Percentiles rank a stretch among this genome's conserved stretches.
These are phyloP conservation scores for Acanthamoeba quina DNA, from an alignment of 208 protist genomes.

Conservation along the genomic window DNA sequence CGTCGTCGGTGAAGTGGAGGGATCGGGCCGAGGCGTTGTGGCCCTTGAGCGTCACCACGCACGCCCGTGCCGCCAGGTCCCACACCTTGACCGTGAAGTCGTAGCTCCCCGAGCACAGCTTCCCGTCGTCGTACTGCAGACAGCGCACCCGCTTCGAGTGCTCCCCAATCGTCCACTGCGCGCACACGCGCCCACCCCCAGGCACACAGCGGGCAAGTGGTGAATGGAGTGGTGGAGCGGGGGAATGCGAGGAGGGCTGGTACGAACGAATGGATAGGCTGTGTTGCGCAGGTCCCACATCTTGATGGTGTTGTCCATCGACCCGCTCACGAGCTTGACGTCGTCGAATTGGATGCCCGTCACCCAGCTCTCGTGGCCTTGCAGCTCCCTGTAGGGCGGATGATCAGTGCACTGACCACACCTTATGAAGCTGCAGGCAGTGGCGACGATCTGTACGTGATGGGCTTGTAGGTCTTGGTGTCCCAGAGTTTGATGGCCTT, in stretches of 20 bases:
- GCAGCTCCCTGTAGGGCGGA: constrained; percentile 16
- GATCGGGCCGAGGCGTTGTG: constrained; percentile 61
- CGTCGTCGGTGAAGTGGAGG: constrained; percentile 60
- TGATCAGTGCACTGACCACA: too few species aligned
- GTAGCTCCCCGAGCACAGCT: constrained; percentile 47
- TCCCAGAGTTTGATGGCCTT: constrained; percentile 66
- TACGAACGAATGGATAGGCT: neutral
- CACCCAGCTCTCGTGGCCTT: constrained; percentile 45
- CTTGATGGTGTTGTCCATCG: constrained; percentile 69
- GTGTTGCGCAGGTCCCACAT: constrained; percentile 35
- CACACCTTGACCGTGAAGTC: constrained; percentile 64
- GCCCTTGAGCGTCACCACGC: constrained; percentile 8
- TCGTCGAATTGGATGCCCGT: constrained; percentile 55
- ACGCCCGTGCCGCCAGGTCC: neutral
- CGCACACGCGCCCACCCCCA: too few species aligned
- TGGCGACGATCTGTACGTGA: too few species aligned
- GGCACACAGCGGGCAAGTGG: too few species aligned
- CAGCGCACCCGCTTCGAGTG: constrained; percentile 42
- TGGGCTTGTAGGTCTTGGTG: neutral
- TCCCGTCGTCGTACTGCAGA: constrained; percentile 25
- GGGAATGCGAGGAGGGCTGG: too few species aligned
- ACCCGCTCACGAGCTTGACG: constrained; percentile 27
- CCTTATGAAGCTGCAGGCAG: neutral
- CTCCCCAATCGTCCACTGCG: constrained; percentile 12
- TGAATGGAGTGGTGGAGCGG: too few species aligned